phyloP scores from a whole-genome alignment of 345 rosid genomes.

The Arabidopsis arenosa region DNA sequence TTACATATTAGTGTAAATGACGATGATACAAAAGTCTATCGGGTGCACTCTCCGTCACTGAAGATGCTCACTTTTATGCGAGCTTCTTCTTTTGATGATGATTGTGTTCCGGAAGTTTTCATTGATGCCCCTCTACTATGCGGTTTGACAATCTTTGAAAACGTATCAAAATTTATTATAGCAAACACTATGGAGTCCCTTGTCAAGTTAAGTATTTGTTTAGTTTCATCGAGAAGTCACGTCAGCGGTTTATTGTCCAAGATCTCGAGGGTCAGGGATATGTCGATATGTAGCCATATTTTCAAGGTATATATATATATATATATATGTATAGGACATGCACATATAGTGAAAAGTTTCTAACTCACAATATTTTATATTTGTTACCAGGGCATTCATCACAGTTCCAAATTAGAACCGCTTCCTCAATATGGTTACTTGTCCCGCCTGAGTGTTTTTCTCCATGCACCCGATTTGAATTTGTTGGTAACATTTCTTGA shows the following conservation, averaged over 20 bases:
- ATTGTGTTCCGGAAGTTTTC: background rate
- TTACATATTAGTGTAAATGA: background rate
- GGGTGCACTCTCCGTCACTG: background rate
- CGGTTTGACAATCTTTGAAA: background rate
- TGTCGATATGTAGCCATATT: background rate
- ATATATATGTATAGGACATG: too few species aligned
- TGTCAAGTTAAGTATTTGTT: background rate
- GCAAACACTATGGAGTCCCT: background rate
- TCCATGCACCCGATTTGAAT: background rate
- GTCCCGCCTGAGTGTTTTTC: background rate
- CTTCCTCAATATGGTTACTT: constrained; percentile 12
- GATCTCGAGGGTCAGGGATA: background rate
- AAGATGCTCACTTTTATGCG: background rate
- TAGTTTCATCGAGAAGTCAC: background rate
- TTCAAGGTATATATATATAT: background rate
- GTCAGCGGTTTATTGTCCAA: background rate
- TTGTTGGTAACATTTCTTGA: background rate
- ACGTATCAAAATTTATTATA: background rate
- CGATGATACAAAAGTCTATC: background rate
- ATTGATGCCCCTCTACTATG: background rate
- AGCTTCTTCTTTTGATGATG: too few species aligned
- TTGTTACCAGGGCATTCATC: background rate
- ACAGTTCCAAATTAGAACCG: background rate
- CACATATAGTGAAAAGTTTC: too few species aligned
- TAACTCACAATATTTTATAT: background rate